Evolutionary conservation across 306 rosid genomes (phyloP).

Genomic region (Morella rubra): DNA sequence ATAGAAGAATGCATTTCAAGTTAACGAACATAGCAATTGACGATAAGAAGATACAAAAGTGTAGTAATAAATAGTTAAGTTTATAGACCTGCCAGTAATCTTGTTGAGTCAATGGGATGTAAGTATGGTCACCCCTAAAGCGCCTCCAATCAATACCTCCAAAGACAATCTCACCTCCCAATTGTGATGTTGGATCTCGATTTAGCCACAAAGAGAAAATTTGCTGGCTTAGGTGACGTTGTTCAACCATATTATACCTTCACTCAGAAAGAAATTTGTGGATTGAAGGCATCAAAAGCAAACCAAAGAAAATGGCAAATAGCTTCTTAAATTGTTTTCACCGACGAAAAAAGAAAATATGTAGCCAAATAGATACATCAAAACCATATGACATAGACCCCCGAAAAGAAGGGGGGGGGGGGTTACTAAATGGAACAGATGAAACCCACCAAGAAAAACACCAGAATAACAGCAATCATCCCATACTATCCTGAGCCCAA

Average conservation of each 20-base stretch:
- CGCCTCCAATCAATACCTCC: conserved; percentile 69
- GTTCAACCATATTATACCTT: conserved; percentile 40
- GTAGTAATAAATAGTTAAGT: conserved; percentile 16
- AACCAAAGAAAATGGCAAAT: background rate
- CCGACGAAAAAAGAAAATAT: background rate
- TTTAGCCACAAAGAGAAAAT: conserved; percentile 47
- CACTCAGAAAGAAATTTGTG: conserved; percentile 4
- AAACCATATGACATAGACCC: background rate
- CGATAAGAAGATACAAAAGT: conserved; percentile 19
- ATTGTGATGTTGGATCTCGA: conserved; percentile 31
- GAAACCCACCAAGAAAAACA: too few relatives aligned
- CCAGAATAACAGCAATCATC: too few relatives aligned
- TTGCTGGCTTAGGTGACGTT: conserved; percentile 34
- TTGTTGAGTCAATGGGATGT: conserved; percentile 48
- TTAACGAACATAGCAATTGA: conserved; percentile 19
- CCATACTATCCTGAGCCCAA: conserved; percentile 51
- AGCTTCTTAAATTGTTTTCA: background rate
- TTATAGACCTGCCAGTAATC: conserved; percentile 74
- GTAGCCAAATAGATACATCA: background rate
- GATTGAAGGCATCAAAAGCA: conserved; percentile 9
- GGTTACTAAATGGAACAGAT: background rate
- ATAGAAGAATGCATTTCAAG: conserved; percentile 18
- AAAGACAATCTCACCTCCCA: conserved; percentile 48
- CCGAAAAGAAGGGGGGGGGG: background rate
- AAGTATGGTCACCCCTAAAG: conserved; percentile 69